phyloP scores from a whole-genome alignment of 768 basidiomycete genomes.

The Omphalotus guepiniiformis region DNA sequence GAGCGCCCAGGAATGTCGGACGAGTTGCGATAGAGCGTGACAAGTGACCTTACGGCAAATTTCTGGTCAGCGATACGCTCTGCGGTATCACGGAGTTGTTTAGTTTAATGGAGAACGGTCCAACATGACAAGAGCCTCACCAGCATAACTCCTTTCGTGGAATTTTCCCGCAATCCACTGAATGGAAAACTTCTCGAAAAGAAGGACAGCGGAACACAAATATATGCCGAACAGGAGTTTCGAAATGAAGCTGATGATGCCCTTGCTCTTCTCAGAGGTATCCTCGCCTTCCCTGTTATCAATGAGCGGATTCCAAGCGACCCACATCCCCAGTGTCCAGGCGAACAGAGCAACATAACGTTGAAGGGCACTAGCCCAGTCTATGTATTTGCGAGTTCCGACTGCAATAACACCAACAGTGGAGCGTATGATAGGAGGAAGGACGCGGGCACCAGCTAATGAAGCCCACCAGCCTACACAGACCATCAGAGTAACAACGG shows the following conservation, averaged over 20 bases:
- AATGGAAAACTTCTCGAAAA: conserved; percentile 81
- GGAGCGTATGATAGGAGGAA: conserved; percentile 49
- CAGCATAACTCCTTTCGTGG: conserved; percentile 71
- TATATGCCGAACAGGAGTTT: conserved; percentile 72
- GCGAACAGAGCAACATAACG: conserved; percentile 62
- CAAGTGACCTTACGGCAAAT: conserved; percentile 65
- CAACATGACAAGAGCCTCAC: conserved; percentile 25
- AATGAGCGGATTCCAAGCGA: conserved; percentile 71
- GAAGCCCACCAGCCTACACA: conserved; percentile 74
- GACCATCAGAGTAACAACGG: conserved; percentile 1
- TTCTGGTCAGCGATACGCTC: conserved; percentile 85
- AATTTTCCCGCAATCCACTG: conserved; percentile 84
- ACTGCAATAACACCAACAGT: conserved; percentile 77
- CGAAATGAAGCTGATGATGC: conserved; percentile 49
- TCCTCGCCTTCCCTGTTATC: conserved; percentile 31
- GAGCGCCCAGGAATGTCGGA: conserved; percentile 63
- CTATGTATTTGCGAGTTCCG: conserved; percentile 68
- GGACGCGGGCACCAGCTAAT: conserved; percentile 51
- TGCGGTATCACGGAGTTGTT: conserved; percentile 25
- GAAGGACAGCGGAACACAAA: conserved; percentile 63
- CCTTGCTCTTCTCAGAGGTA: conserved; percentile 26
- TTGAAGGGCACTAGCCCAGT: conserved; percentile 63
- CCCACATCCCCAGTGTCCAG: conserved; percentile 66
- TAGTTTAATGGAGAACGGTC: conserved; percentile 3
- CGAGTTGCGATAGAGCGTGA: conserved; percentile 76